Base-by-base conservation (phyloP, 1,284 basidiomycete species). In the Neonothopanus nambi region DNA sequence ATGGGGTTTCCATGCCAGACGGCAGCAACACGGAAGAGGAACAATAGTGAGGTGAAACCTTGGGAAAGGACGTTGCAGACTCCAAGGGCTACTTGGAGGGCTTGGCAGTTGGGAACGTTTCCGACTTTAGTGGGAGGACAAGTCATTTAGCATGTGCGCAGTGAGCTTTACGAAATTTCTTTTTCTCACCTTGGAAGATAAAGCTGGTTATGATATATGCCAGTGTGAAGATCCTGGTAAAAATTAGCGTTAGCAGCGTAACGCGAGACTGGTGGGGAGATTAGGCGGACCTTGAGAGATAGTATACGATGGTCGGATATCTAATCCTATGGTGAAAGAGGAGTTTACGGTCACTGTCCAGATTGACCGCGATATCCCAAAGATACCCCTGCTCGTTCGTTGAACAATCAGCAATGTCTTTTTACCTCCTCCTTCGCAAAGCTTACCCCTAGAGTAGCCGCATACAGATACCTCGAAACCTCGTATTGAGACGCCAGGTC, bases 341-440 rank as follows among this genome's bases (percentile, higher is more conserved):
- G 12, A 48, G 37, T 21, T 26, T 23, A 36, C 39, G 39, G 21
- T 48, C 47, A 17, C 36, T 48, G 5, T 26, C 33, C 3, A 48
- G 9, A 48, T 48, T 48, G 17, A 38, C 36, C 13, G 36, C 35
- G 21, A 48, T 48, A 48, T 48, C 47, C 47, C 47, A 48, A 24
- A 24, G 23, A 20, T 42, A 42, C 8, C 21, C 41, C 41, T 42
- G 21, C 33, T 11, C 9, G 13, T 28, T 5, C 5, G 26, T 28
- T 5, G 11, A 11, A 5, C 30, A 33, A 33, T 33, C 8, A 33
- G 30, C 30, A 11, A 4, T 33, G 3, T 3, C 9, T 33, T 33
- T 13, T 8, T 33, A 33, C 13, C 9, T 13, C 9, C 13, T 33
- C 13, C 30, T 33, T 3, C 13, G 9, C 9, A 33, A 33, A n/a